These are phyloP conservation scores for Akebia trifoliata DNA, from an alignment of 164 flowering plant genomes.

Conservation along the genomic window DNA sequence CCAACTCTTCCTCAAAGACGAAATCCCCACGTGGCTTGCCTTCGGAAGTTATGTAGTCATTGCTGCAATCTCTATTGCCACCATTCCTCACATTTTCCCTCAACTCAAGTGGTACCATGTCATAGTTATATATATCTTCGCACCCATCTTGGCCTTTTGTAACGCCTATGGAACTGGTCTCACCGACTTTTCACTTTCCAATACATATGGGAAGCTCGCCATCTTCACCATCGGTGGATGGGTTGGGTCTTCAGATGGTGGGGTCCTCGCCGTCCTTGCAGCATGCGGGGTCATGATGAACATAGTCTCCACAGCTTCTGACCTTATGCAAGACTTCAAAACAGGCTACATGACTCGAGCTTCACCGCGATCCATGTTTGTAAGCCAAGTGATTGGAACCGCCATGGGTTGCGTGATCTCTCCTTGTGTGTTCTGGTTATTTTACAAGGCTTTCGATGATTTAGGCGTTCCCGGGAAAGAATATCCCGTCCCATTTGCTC, in stretches of 20 bases:
- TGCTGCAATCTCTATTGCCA: conserved; percentile 26
- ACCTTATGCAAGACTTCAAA: conserved; percentile 56
- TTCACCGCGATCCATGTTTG: conserved; percentile 58
- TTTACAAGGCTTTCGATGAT: conserved; percentile 42
- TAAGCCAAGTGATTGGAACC: conserved; percentile 52
- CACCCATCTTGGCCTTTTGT: conserved; percentile 53
- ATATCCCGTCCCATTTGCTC: conserved; percentile 47
- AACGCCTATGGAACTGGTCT: conserved; percentile 61
- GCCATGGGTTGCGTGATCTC: conserved; percentile 55
- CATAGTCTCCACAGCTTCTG: conserved; percentile 56
- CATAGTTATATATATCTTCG: conserved; percentile 32
- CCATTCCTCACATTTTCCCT: conserved; percentile 35
- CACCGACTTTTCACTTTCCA: conserved; percentile 60
- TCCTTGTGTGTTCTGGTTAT: conserved; percentile 61
- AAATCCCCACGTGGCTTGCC: conserved; percentile 10
- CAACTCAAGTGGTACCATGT: conserved; percentile 47
- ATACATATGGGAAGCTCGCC: conserved; percentile 58
- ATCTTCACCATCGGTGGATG: conserved; percentile 52
- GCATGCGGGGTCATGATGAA: conserved; percentile 70
- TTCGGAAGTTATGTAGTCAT: conserved; percentile 13
- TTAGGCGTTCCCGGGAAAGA: conserved; percentile 29
- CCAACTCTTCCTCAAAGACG: conserved; percentile 13
- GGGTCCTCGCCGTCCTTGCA: conserved; percentile 58
- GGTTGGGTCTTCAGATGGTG: conserved; percentile 54
- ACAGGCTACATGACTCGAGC: conserved; percentile 59